These are phyloP conservation scores for Beauveria asiatica DNA, from an alignment of 2,329 filamentous ascomycete species.

Conservation along the genomic window DNA sequence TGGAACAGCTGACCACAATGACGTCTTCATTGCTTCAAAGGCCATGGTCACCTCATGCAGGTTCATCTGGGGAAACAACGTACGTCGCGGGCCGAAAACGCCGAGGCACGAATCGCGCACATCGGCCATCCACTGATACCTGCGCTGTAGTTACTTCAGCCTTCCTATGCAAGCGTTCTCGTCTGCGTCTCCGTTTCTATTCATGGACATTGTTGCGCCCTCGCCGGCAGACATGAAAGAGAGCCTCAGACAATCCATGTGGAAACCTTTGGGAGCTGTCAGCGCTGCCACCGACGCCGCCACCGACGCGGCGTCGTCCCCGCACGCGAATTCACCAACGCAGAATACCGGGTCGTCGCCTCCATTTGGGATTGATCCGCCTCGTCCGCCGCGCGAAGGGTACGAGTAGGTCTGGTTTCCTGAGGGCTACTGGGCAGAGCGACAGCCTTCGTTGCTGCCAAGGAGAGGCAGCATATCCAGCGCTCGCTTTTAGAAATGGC, in stretches of 20 bases:
- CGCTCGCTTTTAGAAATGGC: slow-evolving; percentile 33
- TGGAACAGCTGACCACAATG: not conserved
- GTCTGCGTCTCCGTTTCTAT: slow-evolving; percentile 13
- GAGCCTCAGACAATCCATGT: not conserved
- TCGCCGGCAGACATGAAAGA: not conserved
- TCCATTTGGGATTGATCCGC: slow-evolving; percentile 38
- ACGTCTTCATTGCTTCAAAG: slow-evolving; percentile 1
- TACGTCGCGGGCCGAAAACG: not conserved
- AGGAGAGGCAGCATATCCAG: slow-evolving; percentile 27
- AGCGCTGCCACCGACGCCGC: not conserved
- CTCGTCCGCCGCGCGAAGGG: slow-evolving; percentile 44
- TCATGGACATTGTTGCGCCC: slow-evolving; percentile 13
- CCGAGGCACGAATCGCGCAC: not conserved
- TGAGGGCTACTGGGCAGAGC: slow-evolving; percentile 54
- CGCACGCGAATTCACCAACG: not conserved
- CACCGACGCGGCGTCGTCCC: not conserved
- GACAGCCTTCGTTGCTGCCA: slow-evolving; percentile 25
- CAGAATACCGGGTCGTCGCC: not conserved
- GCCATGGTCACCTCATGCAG: slow-evolving; percentile 9
- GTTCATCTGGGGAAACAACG: slow-evolving; percentile 3
- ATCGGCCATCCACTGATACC: not conserved
- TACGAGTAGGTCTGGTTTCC: slow-evolving; percentile 57
- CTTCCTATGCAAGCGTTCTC: slow-evolving; percentile 16
- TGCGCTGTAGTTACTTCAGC: slow-evolving; percentile 24
- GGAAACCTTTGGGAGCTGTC: not conserved